Evolutionary conservation across 1,139 yeast species (phyloP).

Genomic region (Barnettozyma hawaiiensis): DNA sequence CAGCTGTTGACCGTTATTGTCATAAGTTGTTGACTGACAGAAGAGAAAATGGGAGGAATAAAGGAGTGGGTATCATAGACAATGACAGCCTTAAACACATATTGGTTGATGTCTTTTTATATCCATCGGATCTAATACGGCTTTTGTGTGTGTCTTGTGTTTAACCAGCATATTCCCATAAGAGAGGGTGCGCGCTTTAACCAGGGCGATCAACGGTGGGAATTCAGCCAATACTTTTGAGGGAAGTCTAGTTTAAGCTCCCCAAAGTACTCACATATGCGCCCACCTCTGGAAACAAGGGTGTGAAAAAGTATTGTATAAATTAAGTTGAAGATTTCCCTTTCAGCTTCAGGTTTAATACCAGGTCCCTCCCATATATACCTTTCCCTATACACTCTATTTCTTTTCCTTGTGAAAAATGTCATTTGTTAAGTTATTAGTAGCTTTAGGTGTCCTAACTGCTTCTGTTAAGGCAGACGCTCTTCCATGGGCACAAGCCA

Average conservation of each 20-base stretch:
- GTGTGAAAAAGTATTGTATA: neutral
- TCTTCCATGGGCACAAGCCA: constrained; percentile 14
- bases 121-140: too few relatives aligned
- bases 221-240: neutral
- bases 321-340: neutral
- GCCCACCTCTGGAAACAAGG: neutral
- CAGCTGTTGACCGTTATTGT: neutral
- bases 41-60: neutral
- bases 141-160: too few relatives aligned
- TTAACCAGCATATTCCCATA: too few relatives aligned
- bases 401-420: neutral
- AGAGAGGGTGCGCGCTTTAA: neutral
- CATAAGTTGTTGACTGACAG: too few relatives aligned
- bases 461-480: constrained; percentile 3
- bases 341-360: too few relatives aligned
- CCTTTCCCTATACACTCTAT: too few relatives aligned
- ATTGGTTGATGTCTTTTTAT: too few relatives aligned
- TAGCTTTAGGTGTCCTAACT: constrained; percentile 3
- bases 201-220: neutral
- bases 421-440: constrained; percentile 3
- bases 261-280: too few relatives aligned
- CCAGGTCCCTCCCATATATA: too few relatives aligned
- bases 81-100: too few relatives aligned
- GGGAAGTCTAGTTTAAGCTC: neutral
- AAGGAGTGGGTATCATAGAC: neutral